These are phyloP conservation scores for Phyllosticta capitalensis DNA, from an alignment of 2,329 filamentous ascomycete species.

Conservation along the genomic window DNA sequence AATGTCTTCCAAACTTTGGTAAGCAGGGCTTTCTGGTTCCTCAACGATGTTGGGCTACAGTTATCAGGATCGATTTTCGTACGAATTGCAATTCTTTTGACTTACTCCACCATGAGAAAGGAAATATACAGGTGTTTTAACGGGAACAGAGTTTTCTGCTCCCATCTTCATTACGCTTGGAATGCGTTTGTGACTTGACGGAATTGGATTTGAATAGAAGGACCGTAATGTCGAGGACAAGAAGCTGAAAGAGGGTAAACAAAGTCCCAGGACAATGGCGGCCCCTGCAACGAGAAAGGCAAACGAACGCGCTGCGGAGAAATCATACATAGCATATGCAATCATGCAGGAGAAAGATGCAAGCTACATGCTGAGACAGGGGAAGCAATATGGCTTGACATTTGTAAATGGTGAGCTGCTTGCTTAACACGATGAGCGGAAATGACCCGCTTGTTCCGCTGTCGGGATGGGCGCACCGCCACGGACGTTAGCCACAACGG, in stretches of 20 bases:
- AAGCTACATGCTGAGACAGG: not conserved
- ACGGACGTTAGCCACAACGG: not conserved
- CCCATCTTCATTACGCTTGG: not conserved
- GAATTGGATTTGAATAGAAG: not conserved
- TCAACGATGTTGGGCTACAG: slow-evolving; percentile 53
- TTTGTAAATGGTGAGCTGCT: slow-evolving; percentile 1
- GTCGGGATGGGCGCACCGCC: not conserved
- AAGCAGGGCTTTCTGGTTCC: slow-evolving; percentile 58
- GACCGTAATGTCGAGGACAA: not conserved
- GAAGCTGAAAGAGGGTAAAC: not conserved
- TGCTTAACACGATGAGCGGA: not conserved
- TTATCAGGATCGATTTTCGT: not conserved
- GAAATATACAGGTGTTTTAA: slow-evolving; percentile 3
- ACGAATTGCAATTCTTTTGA: not conserved
- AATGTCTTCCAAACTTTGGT: slow-evolving; percentile 52
- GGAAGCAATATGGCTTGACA: not conserved
- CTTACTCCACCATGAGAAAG: slow-evolving; percentile 8
- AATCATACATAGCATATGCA: not conserved
- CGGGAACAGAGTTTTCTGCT: not conserved
- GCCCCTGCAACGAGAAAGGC: not conserved
- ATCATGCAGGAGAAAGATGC: not conserved
- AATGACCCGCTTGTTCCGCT: slow-evolving; percentile 1
- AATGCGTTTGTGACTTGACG: not conserved
- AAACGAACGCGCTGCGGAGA: not conserved
- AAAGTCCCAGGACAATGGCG: not conserved